Evolutionary conservation across 257 asterid species (phyloP), one percentile per base, ranked within the genome.

Genomic region (Solanum piurae): DNA sequence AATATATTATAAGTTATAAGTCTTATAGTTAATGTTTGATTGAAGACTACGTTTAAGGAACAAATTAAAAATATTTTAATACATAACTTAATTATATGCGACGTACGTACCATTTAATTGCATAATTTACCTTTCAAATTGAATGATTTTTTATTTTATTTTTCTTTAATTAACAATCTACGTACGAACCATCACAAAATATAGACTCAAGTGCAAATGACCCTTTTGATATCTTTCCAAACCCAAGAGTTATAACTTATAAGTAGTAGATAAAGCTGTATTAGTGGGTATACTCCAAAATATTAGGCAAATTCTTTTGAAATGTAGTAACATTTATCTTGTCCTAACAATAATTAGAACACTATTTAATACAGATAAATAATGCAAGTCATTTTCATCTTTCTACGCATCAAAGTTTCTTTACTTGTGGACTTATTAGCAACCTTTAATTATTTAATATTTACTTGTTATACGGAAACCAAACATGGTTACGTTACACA

Each of bases 401-500:
- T 68, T 29, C 29, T 52, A 82, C 85, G 44, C 44, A 9, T 80
- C 69, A 4, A 52, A 49, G 25, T 29, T 49, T 29, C 69, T 49
- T 82, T 46, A 25, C 36, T 49, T 20, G 27, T 49, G 85, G 12
- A 46, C 42, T 82, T 82, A 33, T 18, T 72, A 18, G 85, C 40
- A 29, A 25, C 85, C 27, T 49, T n/a, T 18, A 82, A 38, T 18
- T 80, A 80, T 27, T 44, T 80, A 44, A 44, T 44, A 44, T 52
- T 5, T 79, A 79, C 66, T 79, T 44, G 37, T 42, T 44, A 80
- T 27, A 76, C 44, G 42, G 73, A 83, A 44, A 75, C 85, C 91
- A 68, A 86, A 46, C 68, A 66, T 84, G 83, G 86, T 29, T 82
- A 86, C 88, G 89, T 90, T 75, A 44, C 64, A 88, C 25, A 60